Evolutionary conservation across 2,329 filamentous ascomycete genomes (phyloP).

Genomic region (Apiospora arundinis): DNA sequence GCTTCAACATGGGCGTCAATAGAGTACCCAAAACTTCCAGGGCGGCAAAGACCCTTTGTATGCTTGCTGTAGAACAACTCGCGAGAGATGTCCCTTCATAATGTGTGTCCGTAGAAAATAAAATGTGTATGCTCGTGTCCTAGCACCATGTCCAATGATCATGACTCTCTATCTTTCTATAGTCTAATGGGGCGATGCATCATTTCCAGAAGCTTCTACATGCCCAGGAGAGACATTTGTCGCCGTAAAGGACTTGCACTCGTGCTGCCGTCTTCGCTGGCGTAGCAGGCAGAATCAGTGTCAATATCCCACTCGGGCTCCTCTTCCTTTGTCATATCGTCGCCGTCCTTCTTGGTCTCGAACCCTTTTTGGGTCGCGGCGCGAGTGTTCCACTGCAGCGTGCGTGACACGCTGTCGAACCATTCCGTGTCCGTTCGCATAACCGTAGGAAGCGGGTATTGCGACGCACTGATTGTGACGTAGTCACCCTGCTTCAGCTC

Average conservation of each 20-base stretch:
- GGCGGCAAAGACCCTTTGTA: neutral
- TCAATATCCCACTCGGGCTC: constrained; percentile 90
- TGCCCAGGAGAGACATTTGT: constrained; percentile 76
- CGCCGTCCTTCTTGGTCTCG: constrained; percentile 59
- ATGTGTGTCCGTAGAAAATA: neutral
- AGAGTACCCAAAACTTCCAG: neutral
- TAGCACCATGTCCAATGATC: neutral
- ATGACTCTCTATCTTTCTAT: constrained; percentile 1
- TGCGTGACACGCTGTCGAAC: constrained; percentile 94
- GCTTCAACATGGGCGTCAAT: neutral
- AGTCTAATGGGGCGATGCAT: constrained; percentile 1
- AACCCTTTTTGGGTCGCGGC: constrained; percentile 93
- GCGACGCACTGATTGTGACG: constrained; percentile 93
- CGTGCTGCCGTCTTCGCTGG: constrained; percentile 75
- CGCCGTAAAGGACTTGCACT: constrained; percentile 71
- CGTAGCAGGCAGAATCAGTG: constrained; percentile 76
- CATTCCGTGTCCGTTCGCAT: constrained; percentile 89
- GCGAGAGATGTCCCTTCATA: neutral
- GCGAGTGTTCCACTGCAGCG: constrained; percentile 92
- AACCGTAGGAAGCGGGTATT: constrained; percentile 97
- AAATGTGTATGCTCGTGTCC: neutral
- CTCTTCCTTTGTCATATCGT: constrained; percentile 57
- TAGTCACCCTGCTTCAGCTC: constrained; percentile 93
- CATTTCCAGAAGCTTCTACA: constrained; percentile 47
- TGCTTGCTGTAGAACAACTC: neutral